Evolutionary conservation across 78 protist species (phyloP).

Genomic region (Dictyostelium capitatum): DNA sequence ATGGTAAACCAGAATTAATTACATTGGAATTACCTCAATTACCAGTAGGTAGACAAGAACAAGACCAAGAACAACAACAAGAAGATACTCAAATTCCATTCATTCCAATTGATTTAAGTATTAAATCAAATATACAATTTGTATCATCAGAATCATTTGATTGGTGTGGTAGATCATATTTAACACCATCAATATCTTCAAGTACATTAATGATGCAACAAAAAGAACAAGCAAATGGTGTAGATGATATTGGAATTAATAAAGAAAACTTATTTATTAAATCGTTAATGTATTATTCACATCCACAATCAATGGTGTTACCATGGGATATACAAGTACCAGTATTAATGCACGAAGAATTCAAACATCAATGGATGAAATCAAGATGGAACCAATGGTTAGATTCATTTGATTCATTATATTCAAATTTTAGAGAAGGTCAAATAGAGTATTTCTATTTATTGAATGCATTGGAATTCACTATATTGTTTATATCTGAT

Average conservation of each 20-base stretch:
- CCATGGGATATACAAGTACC: background rate
- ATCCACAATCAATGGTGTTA: background rate
- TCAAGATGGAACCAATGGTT: background rate
- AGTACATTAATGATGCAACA: background rate
- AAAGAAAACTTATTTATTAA: background rate
- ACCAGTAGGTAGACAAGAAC: background rate
- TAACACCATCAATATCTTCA: background rate
- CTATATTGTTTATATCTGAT: conserved; percentile 1
- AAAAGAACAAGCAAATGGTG: background rate
- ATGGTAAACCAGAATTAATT: conserved; percentile 15
- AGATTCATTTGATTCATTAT: conserved; percentile 13
- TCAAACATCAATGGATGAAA: conserved; percentile 11
- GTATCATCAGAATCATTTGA: conserved; percentile 11
- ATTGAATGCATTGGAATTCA: background rate
- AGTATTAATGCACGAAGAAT: background rate
- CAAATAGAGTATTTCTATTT: conserved; percentile 21
- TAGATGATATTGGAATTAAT: background rate
- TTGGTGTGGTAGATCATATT: conserved; percentile 13
- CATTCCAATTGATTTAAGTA: conserved; percentile 45
- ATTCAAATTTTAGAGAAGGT: conserved; percentile 11
- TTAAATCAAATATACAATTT: conserved; percentile 23
- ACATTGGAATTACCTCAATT: background rate
- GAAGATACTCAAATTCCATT: background rate
- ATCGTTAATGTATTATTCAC: background rate
- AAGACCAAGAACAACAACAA: background rate